Percentiles rank a stretch among this genome's conserved stretches.
phyloP scores from a whole-genome alignment of 352 stramenopile species.

The Phytophthora kernoviae region DNA sequence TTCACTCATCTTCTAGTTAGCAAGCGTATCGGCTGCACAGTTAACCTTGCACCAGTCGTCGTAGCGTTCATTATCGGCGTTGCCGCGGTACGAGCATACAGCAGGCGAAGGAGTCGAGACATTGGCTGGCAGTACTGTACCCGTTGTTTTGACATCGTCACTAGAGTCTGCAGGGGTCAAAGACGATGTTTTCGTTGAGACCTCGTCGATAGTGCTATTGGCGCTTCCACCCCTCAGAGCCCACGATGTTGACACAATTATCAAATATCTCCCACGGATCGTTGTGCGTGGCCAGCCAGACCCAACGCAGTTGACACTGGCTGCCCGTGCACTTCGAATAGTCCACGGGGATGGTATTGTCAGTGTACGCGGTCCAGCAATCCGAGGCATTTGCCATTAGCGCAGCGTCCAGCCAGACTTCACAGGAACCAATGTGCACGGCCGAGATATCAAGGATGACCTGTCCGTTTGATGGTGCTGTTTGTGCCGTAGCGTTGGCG shows the following conservation, averaged over 20 bases:
- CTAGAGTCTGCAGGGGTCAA: background rate
- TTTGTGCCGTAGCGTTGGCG: constrained; percentile 23
- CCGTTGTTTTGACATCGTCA: constrained; percentile 4
- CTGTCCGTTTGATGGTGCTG: constrained; percentile 24
- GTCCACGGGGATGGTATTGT: constrained; percentile 39
- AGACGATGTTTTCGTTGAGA: constrained; percentile 7
- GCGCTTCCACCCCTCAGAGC: constrained; percentile 2
- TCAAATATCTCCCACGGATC: constrained; percentile 51
- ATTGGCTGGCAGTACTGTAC: constrained; percentile 13
- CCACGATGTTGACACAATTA: constrained; percentile 40
- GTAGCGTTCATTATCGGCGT: constrained; percentile 22
- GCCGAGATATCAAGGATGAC: constrained; percentile 38
- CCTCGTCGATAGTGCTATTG: background rate
- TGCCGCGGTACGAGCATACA: constrained; percentile 9
- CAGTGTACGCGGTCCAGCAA: constrained; percentile 38
- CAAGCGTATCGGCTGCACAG: constrained; percentile 21
- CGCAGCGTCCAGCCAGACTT: constrained; percentile 38
- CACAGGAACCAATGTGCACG: constrained; percentile 46
- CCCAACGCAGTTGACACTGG: constrained; percentile 42
- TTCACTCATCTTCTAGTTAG: background rate
- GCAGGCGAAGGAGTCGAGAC: constrained; percentile 9
- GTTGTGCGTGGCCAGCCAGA: constrained; percentile 57
- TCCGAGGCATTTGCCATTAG: constrained; percentile 29
- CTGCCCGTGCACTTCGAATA: constrained; percentile 34
- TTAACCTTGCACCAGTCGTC: constrained; percentile 36